Conservation (phyloP, 164 flowering plant genomes). For the Chimonanthus salicifolius region DNA sequence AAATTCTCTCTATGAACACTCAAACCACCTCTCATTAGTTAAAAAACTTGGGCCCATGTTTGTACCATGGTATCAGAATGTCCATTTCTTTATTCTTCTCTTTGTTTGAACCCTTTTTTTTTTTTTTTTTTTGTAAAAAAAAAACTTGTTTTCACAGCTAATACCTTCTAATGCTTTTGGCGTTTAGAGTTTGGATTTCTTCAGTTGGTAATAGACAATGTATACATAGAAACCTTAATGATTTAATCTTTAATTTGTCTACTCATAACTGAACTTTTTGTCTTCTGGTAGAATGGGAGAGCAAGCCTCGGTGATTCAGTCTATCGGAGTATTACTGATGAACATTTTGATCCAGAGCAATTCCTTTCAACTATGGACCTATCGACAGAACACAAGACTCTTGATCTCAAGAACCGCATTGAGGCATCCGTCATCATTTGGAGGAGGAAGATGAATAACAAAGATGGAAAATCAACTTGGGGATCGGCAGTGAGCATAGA, state of each 20-base stretch:
- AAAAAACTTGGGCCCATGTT: too few species aligned
- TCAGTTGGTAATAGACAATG: too few species aligned
- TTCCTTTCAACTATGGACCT: conserved; percentile 60
- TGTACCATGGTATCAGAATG: too few species aligned
- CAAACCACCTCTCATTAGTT: too few species aligned
- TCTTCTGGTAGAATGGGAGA: conserved; percentile 54
- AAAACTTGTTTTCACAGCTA: too few species aligned
- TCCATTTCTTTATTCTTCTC: too few species aligned
- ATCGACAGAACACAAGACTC: conserved; percentile 72
- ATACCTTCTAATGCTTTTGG: too few species aligned
- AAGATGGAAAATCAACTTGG: conserved; percentile 78
- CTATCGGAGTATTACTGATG: conserved; percentile 74
- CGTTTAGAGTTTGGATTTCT: too few species aligned
- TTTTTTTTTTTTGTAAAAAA: too few species aligned
- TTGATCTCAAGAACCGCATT: conserved; percentile 78
- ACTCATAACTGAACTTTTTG: neutral
- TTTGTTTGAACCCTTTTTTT: too few species aligned
- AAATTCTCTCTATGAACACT: too few species aligned
- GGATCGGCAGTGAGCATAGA: conserved; percentile 74
- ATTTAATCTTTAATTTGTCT: neutral
- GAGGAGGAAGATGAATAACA: conserved; percentile 73
- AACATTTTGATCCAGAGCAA: conserved; percentile 67
- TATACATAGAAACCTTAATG: too few species aligned
- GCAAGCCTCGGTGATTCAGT: conserved; percentile 75
- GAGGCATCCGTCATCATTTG: conserved; percentile 89